Percentiles rank a stretch among this genome's conserved stretches.
Evolutionary conservation across 176 grass and related monocot genomes (phyloP).

Genomic region (Melocanna baccifera): DNA sequence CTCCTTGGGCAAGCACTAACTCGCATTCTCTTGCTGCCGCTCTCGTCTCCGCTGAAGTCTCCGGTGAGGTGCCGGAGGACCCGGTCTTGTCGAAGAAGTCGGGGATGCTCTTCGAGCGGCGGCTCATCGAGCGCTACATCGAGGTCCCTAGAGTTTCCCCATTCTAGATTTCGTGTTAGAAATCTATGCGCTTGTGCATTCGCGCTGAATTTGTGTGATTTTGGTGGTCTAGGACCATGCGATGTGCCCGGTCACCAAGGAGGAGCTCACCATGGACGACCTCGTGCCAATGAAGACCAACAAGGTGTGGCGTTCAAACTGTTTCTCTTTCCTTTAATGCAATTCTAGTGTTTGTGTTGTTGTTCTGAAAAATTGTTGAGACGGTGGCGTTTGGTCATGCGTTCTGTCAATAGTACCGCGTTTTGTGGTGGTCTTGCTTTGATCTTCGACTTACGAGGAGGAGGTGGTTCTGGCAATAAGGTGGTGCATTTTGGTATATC

Average conservation of each 20-base stretch:
- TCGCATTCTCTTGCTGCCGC: not conserved
- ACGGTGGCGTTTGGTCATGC: not conserved
- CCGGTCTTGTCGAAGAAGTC: slow-evolving; percentile 95
- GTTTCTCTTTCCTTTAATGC: not conserved
- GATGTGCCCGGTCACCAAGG: slow-evolving; percentile 88
- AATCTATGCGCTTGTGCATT: not conserved
- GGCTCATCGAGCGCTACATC: slow-evolving; percentile 82
- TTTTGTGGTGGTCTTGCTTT: not conserved
- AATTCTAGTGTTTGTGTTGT: not conserved
- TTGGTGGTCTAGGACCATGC: slow-evolving; percentile 55
- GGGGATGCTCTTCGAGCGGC: slow-evolving; percentile 76
- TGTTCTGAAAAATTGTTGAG: not conserved
- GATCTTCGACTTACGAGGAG: not conserved
- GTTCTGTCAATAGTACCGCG: not conserved
- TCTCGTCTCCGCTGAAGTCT: slow-evolving; percentile 45
- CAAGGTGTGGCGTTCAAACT: slow-evolving; percentile 48
- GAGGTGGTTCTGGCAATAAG: not conserved
- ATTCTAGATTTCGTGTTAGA: not conserved
- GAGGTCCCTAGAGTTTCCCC: slow-evolving; percentile 33
- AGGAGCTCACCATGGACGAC: slow-evolving; percentile 83
- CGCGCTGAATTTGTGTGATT: slow-evolving; percentile 3
- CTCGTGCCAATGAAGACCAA: slow-evolving; percentile 85
- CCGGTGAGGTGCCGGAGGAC: slow-evolving; percentile 88
- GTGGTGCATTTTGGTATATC: not conserved
- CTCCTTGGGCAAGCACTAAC: slow-evolving; percentile 9